Conservation (phyloP, 306 rosid species). For the Citrullus mucosospermus region DNA sequence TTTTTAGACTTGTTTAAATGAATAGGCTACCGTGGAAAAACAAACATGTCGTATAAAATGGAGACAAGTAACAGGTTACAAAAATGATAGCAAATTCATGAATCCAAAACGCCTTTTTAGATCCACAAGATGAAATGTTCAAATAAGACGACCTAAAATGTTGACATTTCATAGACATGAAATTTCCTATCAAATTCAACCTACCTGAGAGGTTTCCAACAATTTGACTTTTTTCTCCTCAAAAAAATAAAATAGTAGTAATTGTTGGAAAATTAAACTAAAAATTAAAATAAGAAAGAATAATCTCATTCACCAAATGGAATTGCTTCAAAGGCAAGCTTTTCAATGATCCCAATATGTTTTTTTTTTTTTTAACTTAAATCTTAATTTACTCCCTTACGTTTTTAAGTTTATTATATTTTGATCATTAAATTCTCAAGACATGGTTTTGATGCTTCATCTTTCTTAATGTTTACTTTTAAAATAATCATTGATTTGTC, state of each 20-base stretch:
- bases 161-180: background rate
- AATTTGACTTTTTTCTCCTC: background rate
- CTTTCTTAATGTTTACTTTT: too few species aligned
- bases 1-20: background rate
- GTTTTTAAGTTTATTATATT: too few species aligned
- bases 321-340: background rate
- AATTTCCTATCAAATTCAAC: background rate
- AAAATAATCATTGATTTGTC: too few species aligned
- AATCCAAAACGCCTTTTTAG: background rate
- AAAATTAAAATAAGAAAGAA: background rate
- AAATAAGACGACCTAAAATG: background rate
- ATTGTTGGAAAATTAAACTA: background rate
- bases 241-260: background rate
- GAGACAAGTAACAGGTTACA: background rate
- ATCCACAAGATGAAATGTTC: background rate
- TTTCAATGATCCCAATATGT: background rate
- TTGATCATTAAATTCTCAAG: too few species aligned
- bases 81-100: background rate
- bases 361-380: too few species aligned
- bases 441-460: too few species aligned
- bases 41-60: background rate
- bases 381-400: too few species aligned
- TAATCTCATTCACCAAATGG: background rate
- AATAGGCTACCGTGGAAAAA: background rate
- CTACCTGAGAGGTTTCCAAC: background rate